phyloP scores from a whole-genome alignment of 1,139 yeast species.

The Yamadazyma triangularis region DNA sequence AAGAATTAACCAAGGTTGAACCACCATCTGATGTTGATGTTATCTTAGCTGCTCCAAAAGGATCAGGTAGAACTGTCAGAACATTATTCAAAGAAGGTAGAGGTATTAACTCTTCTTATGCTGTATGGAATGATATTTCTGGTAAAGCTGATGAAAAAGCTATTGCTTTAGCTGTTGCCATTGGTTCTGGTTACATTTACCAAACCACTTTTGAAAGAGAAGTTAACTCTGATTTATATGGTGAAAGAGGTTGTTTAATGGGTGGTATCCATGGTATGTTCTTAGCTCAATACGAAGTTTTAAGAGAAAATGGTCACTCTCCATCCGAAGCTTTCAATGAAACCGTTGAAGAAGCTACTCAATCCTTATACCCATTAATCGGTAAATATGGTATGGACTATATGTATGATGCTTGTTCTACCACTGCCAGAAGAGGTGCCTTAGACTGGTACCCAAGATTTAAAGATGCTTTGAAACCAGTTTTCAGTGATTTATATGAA shows the following conservation, averaged over 20 bases:
- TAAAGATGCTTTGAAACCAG: constrained; percentile 98
- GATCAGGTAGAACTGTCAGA: constrained; percentile 99
- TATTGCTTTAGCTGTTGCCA: constrained; percentile 96
- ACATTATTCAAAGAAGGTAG: constrained; percentile 99
- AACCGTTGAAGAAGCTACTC: constrained; percentile 99
- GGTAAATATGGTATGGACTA: constrained; percentile 99
- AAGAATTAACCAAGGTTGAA: constrained; percentile 92
- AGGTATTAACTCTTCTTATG: constrained; percentile 99
- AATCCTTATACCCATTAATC: constrained; percentile 96
- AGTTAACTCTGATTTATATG: constrained; percentile 98
- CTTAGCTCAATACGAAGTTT: constrained; percentile 99
- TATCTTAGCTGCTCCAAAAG: constrained; percentile 99
- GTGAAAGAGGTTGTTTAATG: constrained; percentile 99
- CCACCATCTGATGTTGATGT: constrained; percentile 95
- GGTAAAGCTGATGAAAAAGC: constrained; percentile 99
- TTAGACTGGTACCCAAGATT: constrained; percentile 99
- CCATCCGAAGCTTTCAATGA: constrained; percentile 99
- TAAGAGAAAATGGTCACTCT: constrained; percentile 99
- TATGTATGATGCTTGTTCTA: constrained; percentile 99
- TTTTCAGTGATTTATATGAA: constrained; percentile 91
- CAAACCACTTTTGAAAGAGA: constrained; percentile 99
- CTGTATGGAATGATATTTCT: constrained; percentile 98
- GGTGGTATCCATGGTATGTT: constrained; percentile 99
- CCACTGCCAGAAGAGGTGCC: constrained; percentile 99
- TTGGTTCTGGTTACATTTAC: constrained; percentile 99